Conservation (phyloP, 495 filamentous ascomycete genomes). For the Penicillium mononematosum region DNA sequence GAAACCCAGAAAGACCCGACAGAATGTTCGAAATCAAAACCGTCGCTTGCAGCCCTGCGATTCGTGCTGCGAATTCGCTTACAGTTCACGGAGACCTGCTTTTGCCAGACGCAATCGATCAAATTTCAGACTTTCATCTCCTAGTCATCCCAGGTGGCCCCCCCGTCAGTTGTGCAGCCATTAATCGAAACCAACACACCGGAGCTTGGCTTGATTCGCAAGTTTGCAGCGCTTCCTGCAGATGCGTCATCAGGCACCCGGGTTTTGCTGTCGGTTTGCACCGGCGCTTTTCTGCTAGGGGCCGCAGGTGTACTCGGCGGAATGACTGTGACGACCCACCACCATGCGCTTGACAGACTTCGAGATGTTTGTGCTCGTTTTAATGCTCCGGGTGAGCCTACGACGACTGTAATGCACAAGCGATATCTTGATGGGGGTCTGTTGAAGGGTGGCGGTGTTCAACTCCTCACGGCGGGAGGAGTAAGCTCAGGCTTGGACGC, state of each 20-base stretch:
- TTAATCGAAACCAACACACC: slow-evolving; percentile 23
- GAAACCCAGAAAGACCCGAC: slow-evolving; percentile 28
- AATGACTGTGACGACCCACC: slow-evolving; percentile 70
- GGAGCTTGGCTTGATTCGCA: slow-evolving; percentile 31
- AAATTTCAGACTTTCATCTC: slow-evolving; percentile 67
- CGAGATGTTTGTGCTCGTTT: slow-evolving; percentile 58
- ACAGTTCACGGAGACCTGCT: slow-evolving; percentile 25
- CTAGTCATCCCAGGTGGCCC: slow-evolving; percentile 60
- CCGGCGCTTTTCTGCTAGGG: slow-evolving; percentile 70
- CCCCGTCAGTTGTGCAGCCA: slow-evolving; percentile 23
- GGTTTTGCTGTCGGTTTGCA: slow-evolving; percentile 73
- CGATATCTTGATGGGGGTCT: slow-evolving; percentile 68
- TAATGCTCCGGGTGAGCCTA: slow-evolving; percentile 39
- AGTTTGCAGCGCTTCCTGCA: slow-evolving; percentile 27
- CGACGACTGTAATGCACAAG: slow-evolving; percentile 72
- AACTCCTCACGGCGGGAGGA: slow-evolving; percentile 75
- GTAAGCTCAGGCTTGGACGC: slow-evolving; percentile 77
- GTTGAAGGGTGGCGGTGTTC: slow-evolving; percentile 65
- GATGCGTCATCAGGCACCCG: slow-evolving; percentile 27
- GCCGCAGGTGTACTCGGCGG: slow-evolving; percentile 69
- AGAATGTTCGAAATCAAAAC: slow-evolving; percentile 32
- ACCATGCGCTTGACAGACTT: slow-evolving; percentile 64
- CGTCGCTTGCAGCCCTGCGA: slow-evolving; percentile 38
- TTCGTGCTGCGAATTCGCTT: slow-evolving; percentile 24
- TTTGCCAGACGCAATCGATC: slow-evolving; percentile 60